These are phyloP conservation scores for Spergularia marina DNA, from an alignment of 148 eudicot species.

Conservation along the genomic window DNA sequence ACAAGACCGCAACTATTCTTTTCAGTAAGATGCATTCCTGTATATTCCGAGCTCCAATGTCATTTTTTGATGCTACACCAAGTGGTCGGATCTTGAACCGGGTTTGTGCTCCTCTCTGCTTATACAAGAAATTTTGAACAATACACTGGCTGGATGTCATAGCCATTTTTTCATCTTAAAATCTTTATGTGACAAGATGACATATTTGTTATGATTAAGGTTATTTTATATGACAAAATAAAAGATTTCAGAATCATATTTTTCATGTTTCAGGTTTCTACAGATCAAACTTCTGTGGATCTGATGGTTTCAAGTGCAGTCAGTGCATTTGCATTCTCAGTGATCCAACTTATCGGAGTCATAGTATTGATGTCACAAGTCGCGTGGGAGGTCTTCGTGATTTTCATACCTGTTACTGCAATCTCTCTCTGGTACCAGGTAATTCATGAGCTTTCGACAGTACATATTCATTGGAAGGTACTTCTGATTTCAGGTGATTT, in stretches of 20 bases:
- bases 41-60: constrained; percentile 54
- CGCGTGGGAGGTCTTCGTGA: constrained; percentile 49
- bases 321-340: constrained; percentile 33
- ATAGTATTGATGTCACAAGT: constrained; percentile 49
- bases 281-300: constrained; percentile 55
- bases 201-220: too few relatives aligned
- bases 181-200: too few relatives aligned
- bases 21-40: constrained; percentile 45
- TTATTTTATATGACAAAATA: too few relatives aligned
- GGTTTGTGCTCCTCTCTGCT: constrained; percentile 22
- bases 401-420: constrained; percentile 47
- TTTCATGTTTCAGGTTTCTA: constrained; percentile 40
- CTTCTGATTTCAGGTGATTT: neutral
- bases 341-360: constrained; percentile 41
- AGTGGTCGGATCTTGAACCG: constrained; percentile 52
- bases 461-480: neutral
- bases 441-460: neutral
- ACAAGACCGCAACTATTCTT: constrained; percentile 41
- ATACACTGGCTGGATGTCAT: neutral
- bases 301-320: constrained; percentile 28
- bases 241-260: too few relatives aligned
- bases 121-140: neutral
- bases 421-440: constrained; percentile 49
- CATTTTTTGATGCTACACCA: constrained; percentile 53
- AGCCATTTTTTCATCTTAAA: too few relatives aligned